Conservation (phyloP, 305 asterid genomes). For the Fraxinus velutina region DNA sequence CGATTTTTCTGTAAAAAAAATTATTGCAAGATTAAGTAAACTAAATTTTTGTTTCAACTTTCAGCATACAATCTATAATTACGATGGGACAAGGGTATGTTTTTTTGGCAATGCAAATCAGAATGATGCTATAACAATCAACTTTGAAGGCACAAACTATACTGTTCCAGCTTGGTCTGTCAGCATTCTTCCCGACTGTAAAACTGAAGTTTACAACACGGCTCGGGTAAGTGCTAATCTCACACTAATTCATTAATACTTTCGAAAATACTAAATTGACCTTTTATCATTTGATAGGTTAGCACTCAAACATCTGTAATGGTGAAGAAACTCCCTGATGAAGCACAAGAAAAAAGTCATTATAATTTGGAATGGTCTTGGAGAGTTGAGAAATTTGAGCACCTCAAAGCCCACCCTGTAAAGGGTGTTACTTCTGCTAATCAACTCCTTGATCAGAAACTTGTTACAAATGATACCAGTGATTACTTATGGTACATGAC, state of each 20-base stretch:
- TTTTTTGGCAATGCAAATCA: conserved; percentile 34
- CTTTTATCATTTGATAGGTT: conserved; percentile 20
- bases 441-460: conserved; percentile 37
- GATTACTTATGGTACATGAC: conserved; percentile 55
- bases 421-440: conserved; percentile 19
- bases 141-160: conserved; percentile 30
- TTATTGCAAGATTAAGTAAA: no score
- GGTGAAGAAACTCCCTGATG: conserved; percentile 15
- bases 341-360: conserved; percentile 14
- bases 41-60: not conserved
- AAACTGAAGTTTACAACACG: conserved; percentile 36
- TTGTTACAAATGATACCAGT: conserved; percentile 35
- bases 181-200: conserved; percentile 40
- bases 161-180: conserved; percentile 44
- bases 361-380: conserved; percentile 31
- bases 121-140: conserved; percentile 3
- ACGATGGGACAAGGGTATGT: conserved; percentile 28
- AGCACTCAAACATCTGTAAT: conserved; percentile 16
- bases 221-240: conserved; percentile 22
- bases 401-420: not conserved
- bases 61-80: conserved; percentile 27
- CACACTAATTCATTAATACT: not conserved
- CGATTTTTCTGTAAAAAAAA: not conserved
- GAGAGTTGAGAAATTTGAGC: conserved; percentile 26
- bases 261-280: not conserved